A percentile compares a stretch with the other conserved stretches of the same genome.
phyloP scores from a whole-genome alignment of 2,329 filamentous ascomycete species.

The Chrysoporthe puriensis region DNA sequence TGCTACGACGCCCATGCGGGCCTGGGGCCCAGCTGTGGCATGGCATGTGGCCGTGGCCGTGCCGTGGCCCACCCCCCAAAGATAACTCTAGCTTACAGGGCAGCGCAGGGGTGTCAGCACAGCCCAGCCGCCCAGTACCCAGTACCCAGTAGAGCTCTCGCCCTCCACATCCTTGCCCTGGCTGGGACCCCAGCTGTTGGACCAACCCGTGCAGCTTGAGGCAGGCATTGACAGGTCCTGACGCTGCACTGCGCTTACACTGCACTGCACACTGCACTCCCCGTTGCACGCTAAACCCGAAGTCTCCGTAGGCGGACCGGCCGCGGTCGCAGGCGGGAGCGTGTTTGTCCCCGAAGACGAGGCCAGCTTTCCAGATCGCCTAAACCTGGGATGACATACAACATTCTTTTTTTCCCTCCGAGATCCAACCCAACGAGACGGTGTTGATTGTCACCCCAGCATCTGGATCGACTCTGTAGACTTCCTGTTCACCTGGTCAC shows the following conservation, averaged over 20 bases:
- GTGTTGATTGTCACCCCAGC: slow-evolving; percentile 14
- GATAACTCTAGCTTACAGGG: background rate
- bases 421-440: slow-evolving; percentile 6
- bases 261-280: background rate
- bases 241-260: background rate
- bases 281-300: background rate
- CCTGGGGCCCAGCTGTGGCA: background rate
- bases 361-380: slow-evolving; percentile 21
- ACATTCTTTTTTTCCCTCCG: background rate
- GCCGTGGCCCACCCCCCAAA: slow-evolving; percentile 3
- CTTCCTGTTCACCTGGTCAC: slow-evolving; percentile 18
- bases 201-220: background rate
- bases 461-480: slow-evolving; percentile 17
- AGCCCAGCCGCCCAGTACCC: too few relatives aligned
- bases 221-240: too few relatives aligned
- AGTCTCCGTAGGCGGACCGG: slow-evolving; percentile 9
- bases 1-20: slow-evolving; percentile 7
- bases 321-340: slow-evolving; percentile 4
- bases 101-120: background rate
- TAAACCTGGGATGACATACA: slow-evolving; percentile 4
- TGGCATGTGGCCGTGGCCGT: slow-evolving; percentile 2
- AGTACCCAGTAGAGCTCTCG: background rate
- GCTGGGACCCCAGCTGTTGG: background rate
- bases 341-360: slow-evolving; percentile 12
- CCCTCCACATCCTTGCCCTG: background rate